Conservation (phyloP, 1,284 basidiomycete species). For the Melampsora larici-populina region DNA sequence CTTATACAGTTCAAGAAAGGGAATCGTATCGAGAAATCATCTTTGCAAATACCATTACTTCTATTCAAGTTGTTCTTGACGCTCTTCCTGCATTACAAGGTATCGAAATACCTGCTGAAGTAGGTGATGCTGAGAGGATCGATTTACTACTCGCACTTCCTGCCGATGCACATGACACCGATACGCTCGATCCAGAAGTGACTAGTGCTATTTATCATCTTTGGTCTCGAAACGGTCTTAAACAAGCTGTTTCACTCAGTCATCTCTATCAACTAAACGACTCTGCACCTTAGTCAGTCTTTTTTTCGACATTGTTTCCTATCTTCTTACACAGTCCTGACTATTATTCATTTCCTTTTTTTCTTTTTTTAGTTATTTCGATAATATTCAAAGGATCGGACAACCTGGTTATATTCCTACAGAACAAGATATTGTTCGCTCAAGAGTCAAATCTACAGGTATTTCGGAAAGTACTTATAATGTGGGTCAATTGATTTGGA, state of each 20-base stretch:
- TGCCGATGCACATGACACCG: constrained; percentile 10
- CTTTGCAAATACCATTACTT: constrained; percentile 31
- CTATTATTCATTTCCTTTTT: background rate
- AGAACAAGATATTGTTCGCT: constrained; percentile 64
- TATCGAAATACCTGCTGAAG: constrained; percentile 4
- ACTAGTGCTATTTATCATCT: constrained; percentile 20
- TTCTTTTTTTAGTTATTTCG: constrained; percentile 63
- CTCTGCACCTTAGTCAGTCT: constrained; percentile 22
- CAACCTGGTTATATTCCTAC: constrained; percentile 65
- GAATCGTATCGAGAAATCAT: constrained; percentile 32
- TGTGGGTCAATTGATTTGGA: constrained; percentile 51
- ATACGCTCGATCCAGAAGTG: constrained; percentile 11
- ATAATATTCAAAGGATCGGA: constrained; percentile 75
- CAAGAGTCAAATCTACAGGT: constrained; percentile 80
- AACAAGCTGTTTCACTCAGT: constrained; percentile 9
- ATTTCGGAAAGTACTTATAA: constrained; percentile 89
- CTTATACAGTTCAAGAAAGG: constrained; percentile 13
- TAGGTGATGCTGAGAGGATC: constrained; percentile 20
- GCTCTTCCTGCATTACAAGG: constrained; percentile 16
- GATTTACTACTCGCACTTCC: constrained; percentile 15
- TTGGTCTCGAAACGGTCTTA: constrained; percentile 12
- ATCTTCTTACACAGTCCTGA: background rate
- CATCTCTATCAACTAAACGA: constrained; percentile 29
- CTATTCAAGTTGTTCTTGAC: constrained; percentile 35
- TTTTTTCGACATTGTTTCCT: background rate